Conservation (phyloP, 148 eudicot species). For the Camellia sinensis region DNA sequence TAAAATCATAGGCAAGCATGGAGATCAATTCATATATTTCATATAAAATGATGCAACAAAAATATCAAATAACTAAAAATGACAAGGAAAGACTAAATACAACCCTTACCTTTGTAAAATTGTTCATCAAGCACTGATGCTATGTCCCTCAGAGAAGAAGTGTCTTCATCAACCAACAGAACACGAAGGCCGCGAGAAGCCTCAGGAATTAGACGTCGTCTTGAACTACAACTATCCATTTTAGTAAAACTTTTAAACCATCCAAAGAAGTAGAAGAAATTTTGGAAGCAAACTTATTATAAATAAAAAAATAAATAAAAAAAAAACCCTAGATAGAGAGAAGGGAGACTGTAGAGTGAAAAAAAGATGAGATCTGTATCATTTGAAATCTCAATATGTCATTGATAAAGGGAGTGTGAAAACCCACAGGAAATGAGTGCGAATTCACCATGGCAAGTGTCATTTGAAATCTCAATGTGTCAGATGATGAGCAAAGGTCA, state of each 20-base stretch:
- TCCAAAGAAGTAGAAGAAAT: not conserved
- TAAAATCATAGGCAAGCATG: not conserved
- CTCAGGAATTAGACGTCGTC: constrained; percentile 10
- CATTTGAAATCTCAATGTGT: not conserved
- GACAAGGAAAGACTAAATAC: not conserved
- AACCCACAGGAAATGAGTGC: not conserved
- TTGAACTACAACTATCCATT: not conserved
- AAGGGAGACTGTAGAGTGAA: not conserved
- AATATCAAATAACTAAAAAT: not conserved
- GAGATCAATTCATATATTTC: not conserved
- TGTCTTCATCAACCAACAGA: constrained; percentile 29
- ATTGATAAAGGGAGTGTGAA: not conserved
- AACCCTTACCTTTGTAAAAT: constrained; percentile 27
- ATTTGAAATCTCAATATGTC: not conserved
- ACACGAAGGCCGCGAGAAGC: constrained; percentile 21
- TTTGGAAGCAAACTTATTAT: no score
- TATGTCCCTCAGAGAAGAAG: constrained; percentile 19
- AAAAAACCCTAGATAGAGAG: not conserved
- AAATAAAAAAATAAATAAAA: not conserved
- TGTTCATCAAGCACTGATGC: constrained; percentile 29
- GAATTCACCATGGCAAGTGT: not conserved
- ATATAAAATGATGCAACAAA: not conserved
- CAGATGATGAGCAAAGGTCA: not conserved
- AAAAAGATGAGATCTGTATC: not conserved
- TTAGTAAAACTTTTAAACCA: not conserved